These are phyloP conservation scores for Akanthomyces muscarius DNA, from an alignment of 2,329 filamentous ascomycete species.

Conservation along the genomic window DNA sequence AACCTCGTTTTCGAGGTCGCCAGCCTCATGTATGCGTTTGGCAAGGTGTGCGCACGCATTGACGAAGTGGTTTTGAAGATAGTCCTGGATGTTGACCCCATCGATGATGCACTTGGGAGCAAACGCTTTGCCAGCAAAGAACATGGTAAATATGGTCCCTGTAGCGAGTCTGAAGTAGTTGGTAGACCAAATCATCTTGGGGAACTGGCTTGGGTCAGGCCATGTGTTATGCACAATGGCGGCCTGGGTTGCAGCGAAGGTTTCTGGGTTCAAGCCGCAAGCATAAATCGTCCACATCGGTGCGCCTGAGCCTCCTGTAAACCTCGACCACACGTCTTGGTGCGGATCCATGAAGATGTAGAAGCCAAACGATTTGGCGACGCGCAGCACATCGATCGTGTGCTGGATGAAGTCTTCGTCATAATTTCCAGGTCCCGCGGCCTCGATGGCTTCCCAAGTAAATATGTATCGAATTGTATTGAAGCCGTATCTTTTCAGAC, in stretches of 20 bases:
- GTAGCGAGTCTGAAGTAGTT: constrained; percentile 88
- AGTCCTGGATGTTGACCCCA: constrained; percentile 94
- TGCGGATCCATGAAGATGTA: constrained; percentile 99
- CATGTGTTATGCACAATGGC: constrained; percentile 95
- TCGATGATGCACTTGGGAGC: constrained; percentile 95
- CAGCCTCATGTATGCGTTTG: constrained; percentile 80
- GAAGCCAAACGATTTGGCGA: constrained; percentile 87
- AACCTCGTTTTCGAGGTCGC: constrained; percentile 78
- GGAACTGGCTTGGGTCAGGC: constrained; percentile 76
- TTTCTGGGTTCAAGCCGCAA: constrained; percentile 81
- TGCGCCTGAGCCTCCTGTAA: constrained; percentile 89
- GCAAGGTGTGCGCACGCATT: constrained; percentile 77
- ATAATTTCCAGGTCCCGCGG: constrained; percentile 83
- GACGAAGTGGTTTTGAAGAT: constrained; percentile 82
- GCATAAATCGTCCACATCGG: constrained; percentile 98
- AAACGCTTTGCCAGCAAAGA: constrained; percentile 87
- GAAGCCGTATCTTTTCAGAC: constrained; percentile 85
- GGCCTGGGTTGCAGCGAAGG: constrained; percentile 81
- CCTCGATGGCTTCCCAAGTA: constrained; percentile 98
- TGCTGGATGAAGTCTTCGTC: constrained; percentile 92
- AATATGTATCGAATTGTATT: constrained; percentile 96
- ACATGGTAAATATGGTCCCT: constrained; percentile 89
- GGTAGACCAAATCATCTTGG: constrained; percentile 99
- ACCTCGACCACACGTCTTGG: constrained; percentile 97
- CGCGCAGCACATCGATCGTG: constrained; percentile 77